Conservation (phyloP, 2,329 filamentous ascomycete genomes). For the Pseudogymnoascus sp. region DNA sequence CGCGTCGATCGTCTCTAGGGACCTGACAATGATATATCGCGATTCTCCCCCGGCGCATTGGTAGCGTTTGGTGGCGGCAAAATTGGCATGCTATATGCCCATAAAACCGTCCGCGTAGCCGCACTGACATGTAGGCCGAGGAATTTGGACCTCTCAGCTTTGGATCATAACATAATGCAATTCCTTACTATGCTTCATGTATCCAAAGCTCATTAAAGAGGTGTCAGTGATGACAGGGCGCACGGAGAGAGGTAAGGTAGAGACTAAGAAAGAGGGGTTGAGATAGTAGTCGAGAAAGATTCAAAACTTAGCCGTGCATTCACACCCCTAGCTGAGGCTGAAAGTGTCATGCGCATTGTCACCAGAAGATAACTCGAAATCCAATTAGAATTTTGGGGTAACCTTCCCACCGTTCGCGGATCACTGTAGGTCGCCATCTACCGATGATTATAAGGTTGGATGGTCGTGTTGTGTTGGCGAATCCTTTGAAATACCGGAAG, state of each 20-base stretch:
- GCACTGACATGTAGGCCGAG: neutral
- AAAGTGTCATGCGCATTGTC: neutral
- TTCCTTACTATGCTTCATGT: neutral
- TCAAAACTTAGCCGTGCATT: neutral
- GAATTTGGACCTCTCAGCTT: neutral
- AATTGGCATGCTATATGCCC: neutral
- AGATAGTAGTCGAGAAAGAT: neutral
- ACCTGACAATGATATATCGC: neutral
- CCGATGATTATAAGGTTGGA: neutral
- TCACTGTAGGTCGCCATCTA: neutral
- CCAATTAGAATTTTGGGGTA: neutral
- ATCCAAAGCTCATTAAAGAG: neutral
- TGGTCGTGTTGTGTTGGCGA: neutral
- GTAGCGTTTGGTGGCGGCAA: neutral
- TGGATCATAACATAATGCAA: neutral
- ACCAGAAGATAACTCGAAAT: neutral
- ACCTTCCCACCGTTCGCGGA: neutral
- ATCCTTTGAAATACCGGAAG: neutral
- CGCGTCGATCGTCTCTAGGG: neutral
- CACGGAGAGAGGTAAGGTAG: neutral
- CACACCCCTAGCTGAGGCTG: neutral
- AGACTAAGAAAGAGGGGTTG: neutral
- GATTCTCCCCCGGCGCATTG: neutral
- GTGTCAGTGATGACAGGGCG: neutral
- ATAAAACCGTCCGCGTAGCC: neutral